Evolutionary conservation across 2,329 filamentous ascomycete genomes (phyloP).

Genomic region (Scortechinia acanthostroma): DNA sequence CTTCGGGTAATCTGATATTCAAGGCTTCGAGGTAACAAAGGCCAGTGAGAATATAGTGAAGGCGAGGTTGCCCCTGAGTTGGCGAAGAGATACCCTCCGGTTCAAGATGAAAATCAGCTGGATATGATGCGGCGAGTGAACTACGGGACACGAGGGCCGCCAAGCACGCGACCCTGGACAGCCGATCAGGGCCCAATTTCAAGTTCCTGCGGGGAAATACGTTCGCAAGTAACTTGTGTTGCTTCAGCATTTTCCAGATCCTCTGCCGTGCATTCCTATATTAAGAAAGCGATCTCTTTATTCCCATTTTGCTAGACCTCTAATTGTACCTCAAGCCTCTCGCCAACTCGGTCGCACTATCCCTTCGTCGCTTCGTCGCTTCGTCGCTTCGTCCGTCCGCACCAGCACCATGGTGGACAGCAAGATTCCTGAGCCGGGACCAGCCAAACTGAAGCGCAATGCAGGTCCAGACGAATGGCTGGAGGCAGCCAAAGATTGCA

Average conservation of each 20-base stretch:
- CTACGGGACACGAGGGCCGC: not conserved
- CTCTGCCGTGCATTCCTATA: not conserved
- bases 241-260: too few species aligned
- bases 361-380: too few species aligned
- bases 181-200: too few species aligned
- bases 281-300: too few species aligned
- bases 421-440: constrained; percentile 79
- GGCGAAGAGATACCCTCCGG: too few species aligned
- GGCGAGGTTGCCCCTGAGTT: too few species aligned
- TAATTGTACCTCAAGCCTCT: not conserved
- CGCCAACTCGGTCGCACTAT: not conserved
- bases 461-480: constrained; percentile 94
- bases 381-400: too few species aligned
- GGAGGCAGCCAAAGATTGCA: constrained; percentile 91
- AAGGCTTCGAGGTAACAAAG: too few species aligned
- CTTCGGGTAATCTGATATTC: too few species aligned
- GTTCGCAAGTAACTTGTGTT: too few species aligned
- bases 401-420: not conserved
- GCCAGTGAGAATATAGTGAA: too few species aligned
- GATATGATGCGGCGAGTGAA: not conserved
- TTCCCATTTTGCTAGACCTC: not conserved
- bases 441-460: constrained; percentile 75
- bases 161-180: not conserved
- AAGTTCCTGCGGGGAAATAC: not conserved
- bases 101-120: too few species aligned